These are phyloP conservation scores for Fusarium beomiforme DNA, from an alignment of 2,329 filamentous ascomycete genomes.

Conservation along the genomic window DNA sequence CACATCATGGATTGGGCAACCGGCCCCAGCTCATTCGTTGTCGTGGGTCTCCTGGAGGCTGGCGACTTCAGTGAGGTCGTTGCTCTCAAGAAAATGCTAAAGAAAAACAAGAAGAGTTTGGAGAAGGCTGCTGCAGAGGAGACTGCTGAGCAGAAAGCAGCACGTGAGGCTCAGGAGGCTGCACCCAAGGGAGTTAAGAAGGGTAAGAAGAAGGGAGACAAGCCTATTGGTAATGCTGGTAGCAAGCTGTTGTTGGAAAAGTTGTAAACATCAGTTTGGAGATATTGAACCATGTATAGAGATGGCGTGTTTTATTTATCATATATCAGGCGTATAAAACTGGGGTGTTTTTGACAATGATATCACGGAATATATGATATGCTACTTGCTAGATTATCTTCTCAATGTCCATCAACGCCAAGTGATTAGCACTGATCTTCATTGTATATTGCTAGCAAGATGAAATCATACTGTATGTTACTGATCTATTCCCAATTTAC, in stretches of 20 bases:
- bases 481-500: neutral
- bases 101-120: constrained; percentile 77
- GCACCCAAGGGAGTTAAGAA: constrained; percentile 55
- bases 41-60: constrained; percentile 83
- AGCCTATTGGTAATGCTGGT: constrained; percentile 68
- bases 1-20: constrained; percentile 85
- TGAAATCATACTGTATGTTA: neutral
- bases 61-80: constrained; percentile 73
- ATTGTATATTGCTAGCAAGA: neutral
- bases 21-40: constrained; percentile 84
- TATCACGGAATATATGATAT: constrained; percentile 36
- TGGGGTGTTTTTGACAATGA: constrained; percentile 37
- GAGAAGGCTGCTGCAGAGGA: constrained; percentile 72
- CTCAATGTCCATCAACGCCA: neutral
- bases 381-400: neutral
- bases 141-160: constrained; percentile 63
- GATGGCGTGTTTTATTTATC: constrained; percentile 23
- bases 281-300: constrained; percentile 1
- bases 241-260: constrained; percentile 69
- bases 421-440: neutral
- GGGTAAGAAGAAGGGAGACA: constrained; percentile 55
- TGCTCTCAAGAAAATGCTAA: constrained; percentile 75
- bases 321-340: constrained; percentile 40
- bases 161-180: constrained; percentile 59
- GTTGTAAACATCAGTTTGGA: constrained; percentile 48